Evolutionary conservation across 306 rosid genomes (phyloP).

Genomic region (Oxytropis ochrocephala): DNA sequence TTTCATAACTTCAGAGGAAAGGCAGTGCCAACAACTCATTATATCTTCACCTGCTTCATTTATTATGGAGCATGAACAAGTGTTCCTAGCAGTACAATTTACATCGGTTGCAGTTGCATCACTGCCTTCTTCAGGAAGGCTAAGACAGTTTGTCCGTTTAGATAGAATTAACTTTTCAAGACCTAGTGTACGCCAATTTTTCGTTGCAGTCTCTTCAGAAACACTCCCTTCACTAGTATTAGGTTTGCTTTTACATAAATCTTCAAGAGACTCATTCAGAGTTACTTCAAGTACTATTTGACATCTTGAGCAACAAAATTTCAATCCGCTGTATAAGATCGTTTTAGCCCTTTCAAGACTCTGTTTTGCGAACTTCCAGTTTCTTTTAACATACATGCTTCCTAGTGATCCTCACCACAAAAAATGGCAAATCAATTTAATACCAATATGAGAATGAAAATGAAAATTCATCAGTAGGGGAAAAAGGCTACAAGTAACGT

Average conservation of each 20-base stretch:
- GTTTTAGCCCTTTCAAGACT: conserved; percentile 56
- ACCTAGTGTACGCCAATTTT: conserved; percentile 54
- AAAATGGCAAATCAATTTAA: conserved; percentile 4
- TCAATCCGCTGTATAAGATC: conserved; percentile 29
- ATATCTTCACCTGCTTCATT: conserved; percentile 20
- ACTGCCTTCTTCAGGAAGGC: conserved; percentile 37
- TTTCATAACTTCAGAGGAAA: conserved; percentile 45
- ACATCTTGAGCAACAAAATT: conserved; percentile 72
- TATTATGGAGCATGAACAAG: conserved; percentile 25
- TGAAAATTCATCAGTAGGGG: neutral
- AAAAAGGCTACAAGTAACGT: neutral
- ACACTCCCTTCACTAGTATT: conserved; percentile 19
- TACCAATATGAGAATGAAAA: conserved; percentile 6
- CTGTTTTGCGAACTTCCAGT: conserved; percentile 61
- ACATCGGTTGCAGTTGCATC: conserved; percentile 22
- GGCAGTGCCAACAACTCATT: conserved; percentile 62
- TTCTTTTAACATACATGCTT: conserved; percentile 56
- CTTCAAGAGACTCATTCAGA: conserved; percentile 63
- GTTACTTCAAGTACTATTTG: conserved; percentile 60
- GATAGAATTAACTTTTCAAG: conserved; percentile 48
- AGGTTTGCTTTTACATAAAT: conserved; percentile 50
- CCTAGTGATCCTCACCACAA: conserved; percentile 46
- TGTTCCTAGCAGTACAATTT: conserved; percentile 24
- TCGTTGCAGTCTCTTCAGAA: conserved; percentile 41
- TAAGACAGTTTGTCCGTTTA: conserved; percentile 61